Percentiles rank a stretch among this genome's conserved stretches.
Conservation (phyloP, 2,329 filamentous ascomycete genomes). For the Madurella fahalii region DNA sequence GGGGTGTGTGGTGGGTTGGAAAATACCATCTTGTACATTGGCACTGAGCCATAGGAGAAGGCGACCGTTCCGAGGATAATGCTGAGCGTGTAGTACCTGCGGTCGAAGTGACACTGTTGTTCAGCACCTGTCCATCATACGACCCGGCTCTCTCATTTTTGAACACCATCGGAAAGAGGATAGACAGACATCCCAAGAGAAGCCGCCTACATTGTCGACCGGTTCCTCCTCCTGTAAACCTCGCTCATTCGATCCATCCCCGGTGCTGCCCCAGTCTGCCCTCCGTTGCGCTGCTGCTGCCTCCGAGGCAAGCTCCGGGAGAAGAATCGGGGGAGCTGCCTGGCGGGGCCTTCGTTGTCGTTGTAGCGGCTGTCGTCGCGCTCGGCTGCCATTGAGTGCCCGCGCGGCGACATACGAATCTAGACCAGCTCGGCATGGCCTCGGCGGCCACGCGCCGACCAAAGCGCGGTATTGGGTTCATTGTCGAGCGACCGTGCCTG, state of each 20-base stretch:
- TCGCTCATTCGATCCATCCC: slow-evolving; percentile 62
- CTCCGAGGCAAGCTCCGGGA: slow-evolving; percentile 17
- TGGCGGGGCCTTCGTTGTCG: background rate
- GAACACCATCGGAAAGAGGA: background rate
- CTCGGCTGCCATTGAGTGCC: slow-evolving; percentile 10
- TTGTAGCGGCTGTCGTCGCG: slow-evolving; percentile 3
- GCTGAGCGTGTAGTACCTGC: slow-evolving; percentile 69
- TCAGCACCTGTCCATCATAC: slow-evolving; percentile 2
- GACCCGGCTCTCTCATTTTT: slow-evolving; percentile 19
- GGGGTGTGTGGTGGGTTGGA: background rate
- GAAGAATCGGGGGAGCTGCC: slow-evolving; percentile 12
- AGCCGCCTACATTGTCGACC: slow-evolving; percentile 57
- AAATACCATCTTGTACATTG: slow-evolving; percentile 80
- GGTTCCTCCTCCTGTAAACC: slow-evolving; percentile 64
- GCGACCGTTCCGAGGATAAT: slow-evolving; percentile 76
- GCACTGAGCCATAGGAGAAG: slow-evolving; percentile 77
- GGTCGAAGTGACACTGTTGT: background rate
- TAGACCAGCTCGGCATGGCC: slow-evolving; percentile 15
- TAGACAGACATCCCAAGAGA: slow-evolving; percentile 6
- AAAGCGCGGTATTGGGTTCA: slow-evolving; percentile 24
- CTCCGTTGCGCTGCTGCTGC: slow-evolving; percentile 28
- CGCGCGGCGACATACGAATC: slow-evolving; percentile 17
- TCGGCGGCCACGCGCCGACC: slow-evolving; percentile 16
- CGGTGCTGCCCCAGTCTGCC: slow-evolving; percentile 32
- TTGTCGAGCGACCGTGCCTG: slow-evolving; percentile 1